These are phyloP conservation scores for Cyclanthera cordifolia DNA, from an alignment of 306 rosid species.

Conservation along the genomic window DNA sequence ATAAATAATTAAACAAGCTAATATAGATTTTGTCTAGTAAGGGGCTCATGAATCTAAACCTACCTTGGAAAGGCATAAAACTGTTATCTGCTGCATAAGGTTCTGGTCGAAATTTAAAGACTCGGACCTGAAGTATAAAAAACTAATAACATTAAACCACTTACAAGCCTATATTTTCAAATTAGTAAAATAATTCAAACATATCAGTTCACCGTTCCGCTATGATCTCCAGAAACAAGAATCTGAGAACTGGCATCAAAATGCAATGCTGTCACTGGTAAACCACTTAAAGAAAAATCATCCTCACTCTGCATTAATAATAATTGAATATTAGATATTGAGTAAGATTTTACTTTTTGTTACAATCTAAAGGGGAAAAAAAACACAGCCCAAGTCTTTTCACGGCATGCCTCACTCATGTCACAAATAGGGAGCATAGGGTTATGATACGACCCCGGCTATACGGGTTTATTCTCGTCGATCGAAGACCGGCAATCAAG, in stretches of 20 bases:
- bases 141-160: constrained; percentile 8
- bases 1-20: constrained; percentile 8
- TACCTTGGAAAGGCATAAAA: constrained; percentile 74
- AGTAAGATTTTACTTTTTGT: neutral
- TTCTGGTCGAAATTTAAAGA: constrained; percentile 68
- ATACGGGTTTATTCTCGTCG: too few relatives aligned
- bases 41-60: neutral
- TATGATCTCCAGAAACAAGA: constrained; percentile 80
- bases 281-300: constrained; percentile 58
- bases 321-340: neutral
- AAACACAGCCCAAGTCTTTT: neutral
- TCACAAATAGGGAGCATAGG: neutral
- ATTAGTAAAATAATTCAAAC: constrained; percentile 3
- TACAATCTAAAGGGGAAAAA: neutral
- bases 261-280: constrained; percentile 58
- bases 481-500: too few relatives aligned
- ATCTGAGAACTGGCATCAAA: constrained; percentile 38
- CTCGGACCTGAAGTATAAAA: constrained; percentile 47
- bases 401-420: neutral
- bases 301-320: constrained; percentile 56
- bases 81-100: constrained; percentile 43
- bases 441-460: too few relatives aligned
- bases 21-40: neutral
- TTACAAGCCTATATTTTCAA: neutral
- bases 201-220: constrained; percentile 55